Conservation (phyloP, 108 stramenopile genomes). For the Skeletonema tropicum region DNA sequence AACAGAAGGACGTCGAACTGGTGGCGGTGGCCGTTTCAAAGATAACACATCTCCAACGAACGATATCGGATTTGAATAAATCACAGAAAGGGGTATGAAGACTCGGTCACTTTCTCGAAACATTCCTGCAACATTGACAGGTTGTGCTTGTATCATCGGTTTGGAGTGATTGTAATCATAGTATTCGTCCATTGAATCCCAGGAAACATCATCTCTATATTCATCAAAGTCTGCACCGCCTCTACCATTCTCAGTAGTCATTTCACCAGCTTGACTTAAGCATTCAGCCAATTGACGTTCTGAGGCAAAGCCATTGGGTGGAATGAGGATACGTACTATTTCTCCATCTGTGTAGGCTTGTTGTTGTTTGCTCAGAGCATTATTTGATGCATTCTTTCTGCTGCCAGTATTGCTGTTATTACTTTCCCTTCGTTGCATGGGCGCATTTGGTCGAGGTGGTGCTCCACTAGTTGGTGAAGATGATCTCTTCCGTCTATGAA, state of each 20-base stretch:
- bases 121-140: slow-evolving; percentile 14
- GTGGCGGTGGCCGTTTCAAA: slow-evolving; percentile 21
- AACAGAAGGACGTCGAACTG: not conserved
- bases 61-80: slow-evolving; percentile 23
- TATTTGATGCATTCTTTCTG: not conserved
- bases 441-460: not conserved
- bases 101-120: slow-evolving; percentile 40
- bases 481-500: not conserved
- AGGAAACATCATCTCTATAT: slow-evolving; percentile 14
- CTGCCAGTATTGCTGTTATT: not conserved
- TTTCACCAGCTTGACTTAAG: slow-evolving; percentile 18
- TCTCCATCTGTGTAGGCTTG: slow-evolving; percentile 21
- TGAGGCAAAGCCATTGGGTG: slow-evolving; percentile 28
- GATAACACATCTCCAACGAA: slow-evolving; percentile 35
- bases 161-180: slow-evolving; percentile 12
- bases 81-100: slow-evolving; percentile 33
- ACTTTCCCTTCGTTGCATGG: not conserved
- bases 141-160: not conserved
- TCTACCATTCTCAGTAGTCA: not conserved
- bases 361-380: not conserved
- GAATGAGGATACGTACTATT: slow-evolving; percentile 36
- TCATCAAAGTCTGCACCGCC: not conserved
- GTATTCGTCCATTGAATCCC: slow-evolving; percentile 24
- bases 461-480: not conserved
- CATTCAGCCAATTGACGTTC: slow-evolving; percentile 28